Evolutionary conservation across 345 rosid genomes (phyloP).

Genomic region (Clausena lansium): DNA sequence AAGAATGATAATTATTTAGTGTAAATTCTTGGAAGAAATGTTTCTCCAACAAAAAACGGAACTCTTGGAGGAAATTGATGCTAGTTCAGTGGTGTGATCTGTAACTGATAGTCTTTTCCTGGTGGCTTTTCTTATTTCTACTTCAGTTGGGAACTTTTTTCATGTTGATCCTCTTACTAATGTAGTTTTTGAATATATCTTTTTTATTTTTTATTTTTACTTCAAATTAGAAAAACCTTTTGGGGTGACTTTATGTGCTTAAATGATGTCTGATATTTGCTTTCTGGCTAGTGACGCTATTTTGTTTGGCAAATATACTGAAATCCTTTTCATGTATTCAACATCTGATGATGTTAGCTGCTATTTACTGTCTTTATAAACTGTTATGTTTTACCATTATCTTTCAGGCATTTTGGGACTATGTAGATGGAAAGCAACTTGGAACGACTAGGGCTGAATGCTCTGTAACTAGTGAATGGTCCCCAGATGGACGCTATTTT

Average conservation of each 20-base stretch:
- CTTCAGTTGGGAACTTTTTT: background rate
- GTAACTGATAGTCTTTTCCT: background rate
- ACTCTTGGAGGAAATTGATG: background rate
- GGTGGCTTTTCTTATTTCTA: background rate
- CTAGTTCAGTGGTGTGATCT: background rate
- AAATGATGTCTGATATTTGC: background rate
- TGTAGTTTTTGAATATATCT: too few relatives aligned
- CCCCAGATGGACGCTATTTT: slow-evolving; percentile 84
- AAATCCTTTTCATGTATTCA: background rate
- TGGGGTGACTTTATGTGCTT: background rate
- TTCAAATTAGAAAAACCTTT: background rate
- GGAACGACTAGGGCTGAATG: slow-evolving; percentile 85
- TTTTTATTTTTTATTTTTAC: too few relatives aligned
- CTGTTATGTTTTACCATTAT: background rate
- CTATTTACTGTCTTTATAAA: background rate
- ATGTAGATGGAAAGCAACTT: slow-evolving; percentile 58
- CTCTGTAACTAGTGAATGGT: slow-evolving; percentile 91
- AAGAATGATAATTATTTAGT: background rate
- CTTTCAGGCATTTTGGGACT: slow-evolving; percentile 89
- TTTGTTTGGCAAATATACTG: background rate
- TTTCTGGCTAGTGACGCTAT: background rate
- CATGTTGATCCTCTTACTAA: background rate
- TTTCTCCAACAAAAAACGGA: too few relatives aligned
- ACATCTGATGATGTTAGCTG: background rate
- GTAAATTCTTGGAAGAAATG: too few relatives aligned